phyloP scores from a whole-genome alignment of 768 basidiomycete genomes.

The Infundibulicybe gibba region DNA sequence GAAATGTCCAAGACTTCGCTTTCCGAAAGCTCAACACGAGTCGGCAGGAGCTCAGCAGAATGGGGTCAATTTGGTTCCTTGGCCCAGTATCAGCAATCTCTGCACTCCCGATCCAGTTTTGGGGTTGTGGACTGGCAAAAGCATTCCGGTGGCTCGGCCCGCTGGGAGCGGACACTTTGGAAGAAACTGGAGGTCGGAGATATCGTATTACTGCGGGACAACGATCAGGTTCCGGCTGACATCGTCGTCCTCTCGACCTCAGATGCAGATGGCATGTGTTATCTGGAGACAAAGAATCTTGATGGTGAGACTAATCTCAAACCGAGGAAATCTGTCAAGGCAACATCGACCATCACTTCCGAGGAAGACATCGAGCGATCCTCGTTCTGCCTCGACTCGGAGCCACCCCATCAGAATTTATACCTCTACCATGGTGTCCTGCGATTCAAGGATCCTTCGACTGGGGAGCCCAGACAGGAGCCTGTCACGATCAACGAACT shows the following conservation, averaged over 20 bases:
- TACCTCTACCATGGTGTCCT: conserved; percentile 89
- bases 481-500: conserved; percentile 89
- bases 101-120: conserved; percentile 49
- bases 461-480: conserved; percentile 55
- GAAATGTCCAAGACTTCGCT: conserved; percentile 32
- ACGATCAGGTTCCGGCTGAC: conserved; percentile 97
- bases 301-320: conserved; percentile 99
- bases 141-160: conserved; percentile 63
- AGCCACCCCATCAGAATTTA: conserved; percentile 90
- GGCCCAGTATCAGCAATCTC: conserved; percentile 52
- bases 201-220: conserved; percentile 82
- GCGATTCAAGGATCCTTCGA: conserved; percentile 57
- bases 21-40: conserved; percentile 26
- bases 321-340: conserved; percentile 70
- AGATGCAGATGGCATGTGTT: conserved; percentile 89
- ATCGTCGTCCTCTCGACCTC: conserved; percentile 91
- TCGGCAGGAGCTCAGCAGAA: conserved; percentile 25
- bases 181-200: conserved; percentile 99
- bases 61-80: conserved; percentile 38
- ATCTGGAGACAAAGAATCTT: conserved; percentile 96
- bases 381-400: conserved; percentile 86
- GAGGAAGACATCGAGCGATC: conserved; percentile 92
- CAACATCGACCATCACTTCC: conserved; percentile 68
- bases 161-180: conserved; percentile 96
- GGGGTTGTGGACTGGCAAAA: conserved; percentile 85